Base-by-base conservation (phyloP, 129 eudicot species). In the Centella asiatica region DNA sequence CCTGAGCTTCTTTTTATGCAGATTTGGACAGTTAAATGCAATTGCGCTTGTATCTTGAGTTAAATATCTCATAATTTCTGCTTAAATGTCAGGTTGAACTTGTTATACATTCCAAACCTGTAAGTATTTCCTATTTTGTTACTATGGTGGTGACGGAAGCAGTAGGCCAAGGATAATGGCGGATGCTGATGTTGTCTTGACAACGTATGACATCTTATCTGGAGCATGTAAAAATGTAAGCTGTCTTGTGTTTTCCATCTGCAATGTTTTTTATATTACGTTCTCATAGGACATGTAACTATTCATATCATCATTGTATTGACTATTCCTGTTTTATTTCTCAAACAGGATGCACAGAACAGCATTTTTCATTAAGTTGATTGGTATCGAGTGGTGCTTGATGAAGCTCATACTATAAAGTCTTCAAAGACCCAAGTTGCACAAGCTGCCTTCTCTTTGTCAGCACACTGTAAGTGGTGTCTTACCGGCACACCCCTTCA, bases 401-500 rank as follows among this genome's bases (percentile, higher is more conserved):
- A 88, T 82, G 95, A 88, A 73, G 95, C 97, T 57, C 97, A 88
- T 67, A 82, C 85, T 26, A 88, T 88, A 10, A 88, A 88, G 69
- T 73, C 90, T 60, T 75, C 77, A n/a, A 85, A 40, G 64, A 82
- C 81, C 47, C 87, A 77, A 76, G 66, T 69, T 75, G 90, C 90
- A 33, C 87, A 80, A 52, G 95, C 95, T 55, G 87, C 94, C 25
- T 88, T 82, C 54, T 72, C 80, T 7, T 77, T 88, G 72, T 74
- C 97, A 7, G 46, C 97, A 1, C 62, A 77, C 24, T 85, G 85
- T 65, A 70, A 83, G 29, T 88, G 97, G 97, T 88, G 97, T 73
- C 83, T 88, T 60, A 88, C 97, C 19, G 97, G 95, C 29, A 88
- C 95, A 11, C 97, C 97, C 70, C 87, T 85, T 70, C 97, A 88